Conservation (phyloP, 2,329 filamentous ascomycete genomes). For the Arthrobotrys entomopaga region DNA sequence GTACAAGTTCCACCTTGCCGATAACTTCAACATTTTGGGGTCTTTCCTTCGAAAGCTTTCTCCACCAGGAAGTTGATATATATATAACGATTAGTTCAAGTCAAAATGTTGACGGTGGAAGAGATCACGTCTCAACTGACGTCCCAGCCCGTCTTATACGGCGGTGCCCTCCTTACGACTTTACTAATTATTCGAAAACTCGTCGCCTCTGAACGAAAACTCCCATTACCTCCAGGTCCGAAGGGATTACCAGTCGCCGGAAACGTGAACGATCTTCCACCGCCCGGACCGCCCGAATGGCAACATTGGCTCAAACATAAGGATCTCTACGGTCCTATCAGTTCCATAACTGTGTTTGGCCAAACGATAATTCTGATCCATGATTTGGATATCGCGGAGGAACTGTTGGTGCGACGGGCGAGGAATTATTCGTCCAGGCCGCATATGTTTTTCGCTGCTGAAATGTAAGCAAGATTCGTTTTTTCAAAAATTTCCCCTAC, state of each 20-base stretch:
- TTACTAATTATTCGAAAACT: conserved; percentile 21
- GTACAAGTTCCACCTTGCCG: too few species aligned
- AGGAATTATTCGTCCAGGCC: conserved; percentile 62
- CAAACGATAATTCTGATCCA: conserved; percentile 64
- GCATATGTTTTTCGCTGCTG: conserved; percentile 60
- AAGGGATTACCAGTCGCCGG: conserved; percentile 28
- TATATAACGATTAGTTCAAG: too few species aligned
- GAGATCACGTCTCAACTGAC: conserved; percentile 10
- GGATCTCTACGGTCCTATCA: conserved; percentile 61
- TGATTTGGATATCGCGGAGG: conserved; percentile 61
- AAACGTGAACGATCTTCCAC: conserved; percentile 39
- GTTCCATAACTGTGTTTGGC: conserved; percentile 63
- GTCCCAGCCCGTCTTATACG: conserved; percentile 28
- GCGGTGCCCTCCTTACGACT: conserved; percentile 15
- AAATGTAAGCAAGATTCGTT: conserved; percentile 60
- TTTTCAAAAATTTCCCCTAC: background rate
- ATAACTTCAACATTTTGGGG: too few species aligned
- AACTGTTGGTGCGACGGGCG: conserved; percentile 62
- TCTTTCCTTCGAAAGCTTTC: too few species aligned
- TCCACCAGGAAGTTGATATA: too few species aligned
- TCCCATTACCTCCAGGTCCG: conserved; percentile 40
- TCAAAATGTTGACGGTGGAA: too few species aligned
- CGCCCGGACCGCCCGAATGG: conserved; percentile 61
- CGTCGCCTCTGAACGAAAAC: conserved; percentile 2
- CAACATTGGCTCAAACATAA: conserved; percentile 64